Base-by-base conservation (phyloP, 495 filamentous ascomycete genomes). In the Lophium mytilinum region DNA sequence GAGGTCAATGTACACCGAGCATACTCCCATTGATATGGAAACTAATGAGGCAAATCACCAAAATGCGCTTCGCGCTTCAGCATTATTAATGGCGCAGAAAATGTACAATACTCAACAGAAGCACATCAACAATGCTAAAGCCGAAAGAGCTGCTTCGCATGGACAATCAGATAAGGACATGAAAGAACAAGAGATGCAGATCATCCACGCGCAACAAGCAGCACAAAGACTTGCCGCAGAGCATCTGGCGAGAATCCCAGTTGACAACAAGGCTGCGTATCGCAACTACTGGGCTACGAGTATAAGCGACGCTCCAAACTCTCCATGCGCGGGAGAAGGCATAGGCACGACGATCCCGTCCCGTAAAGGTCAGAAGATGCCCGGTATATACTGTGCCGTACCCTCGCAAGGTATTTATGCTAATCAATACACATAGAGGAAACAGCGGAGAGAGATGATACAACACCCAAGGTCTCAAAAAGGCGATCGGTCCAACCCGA, bases 401-500 rank as follows among this genome's bases (percentile, higher is more conserved):
- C 62, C 70, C 69, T 45, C 73, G 75, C 47, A 86, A 91, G 61
- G 72, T 75, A 15, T 83, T 86, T 0, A 55, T 73, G 42, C 79
- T 96, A 45, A 81, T 77, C 17, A 84, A 93, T 56, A 95, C 87
- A 59, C 86, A 86, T 49, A 85, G 85, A 62, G 75, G 89, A 52
- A 90, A 93, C 39, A 77, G 79, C 48, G 82, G 86, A 19, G 78
- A 83, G 9, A 75, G 80, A 55, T 68, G 77, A 17, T 76, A 82
- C 6, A 84, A 83, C 62, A 76, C 76, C 8, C 85, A 89, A 71
- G 73, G 93, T 96, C 65, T 84, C 86, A 61, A 98, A 97, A 72
- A 83, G 93, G 39, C 80, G 90, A 55, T 97, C 93, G 0, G 90
- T 98, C 1, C 93, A 98, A 71, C 89, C 97, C 10, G 93, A 98